A percentile compares a stretch with the other conserved stretches of the same genome.
phyloP scores from a whole-genome alignment of 2,329 filamentous ascomycete species.

The Alternaria hordeiaustralica region DNA sequence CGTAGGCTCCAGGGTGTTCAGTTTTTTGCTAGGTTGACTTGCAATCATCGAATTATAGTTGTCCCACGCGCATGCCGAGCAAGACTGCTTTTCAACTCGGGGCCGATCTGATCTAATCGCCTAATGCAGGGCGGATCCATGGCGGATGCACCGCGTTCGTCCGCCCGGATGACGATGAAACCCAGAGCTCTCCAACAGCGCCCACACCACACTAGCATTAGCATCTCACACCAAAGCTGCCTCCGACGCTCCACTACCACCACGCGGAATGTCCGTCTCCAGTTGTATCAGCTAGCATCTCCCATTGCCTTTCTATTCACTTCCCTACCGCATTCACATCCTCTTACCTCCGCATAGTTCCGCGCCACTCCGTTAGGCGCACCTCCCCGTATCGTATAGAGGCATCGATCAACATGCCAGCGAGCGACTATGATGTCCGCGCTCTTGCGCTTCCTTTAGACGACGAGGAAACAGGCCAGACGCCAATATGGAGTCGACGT shows the following conservation, averaged over 20 bases:
- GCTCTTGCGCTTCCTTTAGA: slow-evolving; percentile 61
- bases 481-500: slow-evolving; percentile 61
- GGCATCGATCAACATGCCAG: slow-evolving; percentile 39
- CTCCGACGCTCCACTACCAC: slow-evolving; percentile 1
- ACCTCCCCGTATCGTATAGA: background rate
- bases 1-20: no score
- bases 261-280: slow-evolving; percentile 15
- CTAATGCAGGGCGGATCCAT: slow-evolving; percentile 11
- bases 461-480: slow-evolving; percentile 55
- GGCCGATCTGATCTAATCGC: slow-evolving; percentile 2
- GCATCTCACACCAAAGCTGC: slow-evolving; percentile 14
- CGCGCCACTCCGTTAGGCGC: slow-evolving; percentile 18
- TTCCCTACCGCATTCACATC: slow-evolving; percentile 1
- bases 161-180: slow-evolving; percentile 30
- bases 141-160: slow-evolving; percentile 21
- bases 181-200: slow-evolving; percentile 14
- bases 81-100: background rate
- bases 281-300: slow-evolving; percentile 7
- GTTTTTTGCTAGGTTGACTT: no score
- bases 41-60: background rate
- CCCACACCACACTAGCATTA: slow-evolving; percentile 15
- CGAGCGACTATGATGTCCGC: slow-evolving; percentile 59
- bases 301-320: background rate
- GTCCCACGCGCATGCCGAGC: background rate
- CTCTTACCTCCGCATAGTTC: slow-evolving; percentile 13